Base-by-base conservation (phyloP, 2,329 filamentous ascomycete genomes). In the Colletotrichum scovillei region DNA sequence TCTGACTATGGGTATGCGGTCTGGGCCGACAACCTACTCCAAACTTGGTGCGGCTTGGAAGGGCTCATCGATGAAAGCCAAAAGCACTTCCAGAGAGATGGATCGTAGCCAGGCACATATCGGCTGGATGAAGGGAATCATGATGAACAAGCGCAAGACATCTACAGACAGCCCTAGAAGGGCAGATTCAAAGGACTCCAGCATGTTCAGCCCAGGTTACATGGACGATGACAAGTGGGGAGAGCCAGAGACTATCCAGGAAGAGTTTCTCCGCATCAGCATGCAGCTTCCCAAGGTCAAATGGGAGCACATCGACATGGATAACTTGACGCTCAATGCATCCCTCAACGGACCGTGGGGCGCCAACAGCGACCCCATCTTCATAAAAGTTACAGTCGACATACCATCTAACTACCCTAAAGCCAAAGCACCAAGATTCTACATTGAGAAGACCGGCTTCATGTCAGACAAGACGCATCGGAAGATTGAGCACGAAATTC, bases 61-160 rank as follows among this genome's bases (percentile, higher is more conserved):
- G 75, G 86, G 88, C 4, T 87, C 87, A 3, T 89, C 89, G 1
- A 91, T 91, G 89, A 91, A 89, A 77, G 88, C 88, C 28, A 89
- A 87, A 69, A 84, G 84, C 26, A 78, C 81, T 2, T 79, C 82
- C 5, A 87, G 83, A 63, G 78, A 83, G 22, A 68, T 81, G 30
- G 86, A 90, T 70, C 84, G 85, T 49, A 88, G 84, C 69, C 85
- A 88, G 59, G 86, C 88, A 26, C 90, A 92, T 75, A 90, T 93
- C 67, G 90, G 89, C 16, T 93, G 91, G 91, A 92, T 93, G 89
- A 92, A 90, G 78, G 91, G 91, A 5, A 91, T 93, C 72, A 91
- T 88, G 38, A 90, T 92, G 84, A 90, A 86, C 62, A 90, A 88
- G 79, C 84, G 86, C 67, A 90, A 88, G 75, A 79, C 83, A 1